Base-by-base conservation (phyloP, 176 grass and related monocot genomes). In the Carex littledalei region DNA sequence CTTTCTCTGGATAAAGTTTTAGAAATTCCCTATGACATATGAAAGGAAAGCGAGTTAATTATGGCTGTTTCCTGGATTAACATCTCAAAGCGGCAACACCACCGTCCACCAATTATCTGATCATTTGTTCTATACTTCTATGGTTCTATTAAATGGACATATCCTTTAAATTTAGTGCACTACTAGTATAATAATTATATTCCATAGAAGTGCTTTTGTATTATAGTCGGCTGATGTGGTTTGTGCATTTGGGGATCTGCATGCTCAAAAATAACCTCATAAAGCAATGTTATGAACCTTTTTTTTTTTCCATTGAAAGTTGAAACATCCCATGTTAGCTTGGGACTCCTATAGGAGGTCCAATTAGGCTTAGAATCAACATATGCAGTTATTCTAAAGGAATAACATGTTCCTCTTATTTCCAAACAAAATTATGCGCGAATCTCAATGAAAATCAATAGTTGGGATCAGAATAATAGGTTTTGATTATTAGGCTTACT, bases 41-140 rank as follows among this genome's bases (percentile, higher is more conserved):
- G 47, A 29, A 31, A 76, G 21, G 72, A 54, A 76, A 76, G 21
- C 47, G 72, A 54, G 20, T 12, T 26, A 26, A 26, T 26, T 52
- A 76, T 76, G 45, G 45, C 71, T 20, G 71, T 53, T 76, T 76
- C 12, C 45, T 24, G 45, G 21, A 20, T 52, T 76, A 53, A 52
- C 45, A 75, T 75, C 45, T 22, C 71, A 22, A 29, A 76, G 71
- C 20, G 41, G 71, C 71, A 76, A 24, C 71, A 53, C 71, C 71
- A 76, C n/a, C n/a, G n/a, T n/a, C n/a, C n/a, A n/a, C 71, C 22
- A 49, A 49, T 73, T 73, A 47, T 49, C 43, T 74, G n/a, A 74
- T 50, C 18, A 12, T 50, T 49, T 74, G 70, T 26, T 26, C 26
- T 26, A 26, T 26, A 29, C 29, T 50, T 74, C 43, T 74, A 50